Conservation (phyloP, 495 filamentous ascomycete species). For the Trichoderma virens region DNA sequence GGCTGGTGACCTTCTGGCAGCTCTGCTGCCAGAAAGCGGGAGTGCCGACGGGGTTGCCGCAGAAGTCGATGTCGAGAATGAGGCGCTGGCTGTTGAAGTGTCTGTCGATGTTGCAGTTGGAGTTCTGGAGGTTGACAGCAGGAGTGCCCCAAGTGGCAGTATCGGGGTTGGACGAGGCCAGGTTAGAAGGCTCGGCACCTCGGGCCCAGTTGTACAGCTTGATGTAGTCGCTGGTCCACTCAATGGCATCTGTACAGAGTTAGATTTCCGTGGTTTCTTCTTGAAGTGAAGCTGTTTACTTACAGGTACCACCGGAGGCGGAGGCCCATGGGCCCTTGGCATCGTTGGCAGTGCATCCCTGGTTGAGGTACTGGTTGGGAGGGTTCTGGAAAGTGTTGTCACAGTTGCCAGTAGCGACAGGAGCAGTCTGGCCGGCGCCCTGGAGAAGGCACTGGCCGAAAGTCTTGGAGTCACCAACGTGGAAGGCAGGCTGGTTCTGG, state of each 20-base stretch:
- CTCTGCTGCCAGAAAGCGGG: constrained; percentile 19
- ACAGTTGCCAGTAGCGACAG: constrained; percentile 47
- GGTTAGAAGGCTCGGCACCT: constrained; percentile 31
- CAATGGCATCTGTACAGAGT: constrained; percentile 46
- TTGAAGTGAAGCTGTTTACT: constrained; percentile 2
- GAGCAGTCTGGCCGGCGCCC: constrained; percentile 37
- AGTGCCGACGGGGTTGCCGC: constrained; percentile 35
- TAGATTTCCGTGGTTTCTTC: not conserved
- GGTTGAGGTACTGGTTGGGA: constrained; percentile 19
- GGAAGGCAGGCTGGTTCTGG: constrained; percentile 61
- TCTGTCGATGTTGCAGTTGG: constrained; percentile 34
- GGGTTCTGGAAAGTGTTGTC: constrained; percentile 28
- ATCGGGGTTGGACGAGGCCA: constrained; percentile 52
- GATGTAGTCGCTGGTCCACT: constrained; percentile 58
- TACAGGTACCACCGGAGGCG: constrained; percentile 52
- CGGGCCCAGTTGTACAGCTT: constrained; percentile 70
- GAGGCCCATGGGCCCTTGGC: constrained; percentile 58
- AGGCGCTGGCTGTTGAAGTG: constrained; percentile 40
- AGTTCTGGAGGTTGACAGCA: constrained; percentile 39
- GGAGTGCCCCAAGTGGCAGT: constrained; percentile 59
- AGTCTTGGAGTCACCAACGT: constrained; percentile 53
- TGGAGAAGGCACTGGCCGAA: constrained; percentile 52
- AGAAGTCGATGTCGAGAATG: constrained; percentile 43
- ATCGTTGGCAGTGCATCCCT: constrained; percentile 31
- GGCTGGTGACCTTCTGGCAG: constrained; percentile 17